Conservation (phyloP, 495 filamentous ascomycete genomes). For the Xylaria scruposa region DNA sequence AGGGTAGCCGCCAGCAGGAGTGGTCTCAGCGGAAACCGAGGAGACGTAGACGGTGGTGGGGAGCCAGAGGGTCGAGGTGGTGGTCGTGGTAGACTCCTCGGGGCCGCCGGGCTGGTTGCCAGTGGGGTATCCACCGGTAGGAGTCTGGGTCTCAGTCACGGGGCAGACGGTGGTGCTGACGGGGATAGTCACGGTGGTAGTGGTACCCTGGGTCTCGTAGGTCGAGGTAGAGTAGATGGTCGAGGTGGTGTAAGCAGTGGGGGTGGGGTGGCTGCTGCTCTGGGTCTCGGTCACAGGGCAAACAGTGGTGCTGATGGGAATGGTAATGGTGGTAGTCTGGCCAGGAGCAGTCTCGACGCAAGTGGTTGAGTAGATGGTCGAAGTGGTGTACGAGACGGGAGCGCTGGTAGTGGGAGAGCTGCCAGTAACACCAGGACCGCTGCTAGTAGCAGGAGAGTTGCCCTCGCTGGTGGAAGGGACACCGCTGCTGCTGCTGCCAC, state of each 20-base stretch:
- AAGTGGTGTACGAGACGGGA: constrained; percentile 32
- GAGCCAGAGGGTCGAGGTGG: constrained; percentile 25
- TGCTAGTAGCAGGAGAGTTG: background rate
- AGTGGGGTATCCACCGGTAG: constrained; percentile 10
- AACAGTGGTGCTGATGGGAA: constrained; percentile 27
- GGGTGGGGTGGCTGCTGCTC: constrained; percentile 10
- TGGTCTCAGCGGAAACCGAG: background rate
- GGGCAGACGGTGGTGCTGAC: constrained; percentile 44
- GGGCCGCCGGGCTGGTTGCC: background rate
- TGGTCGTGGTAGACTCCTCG: constrained; percentile 27
- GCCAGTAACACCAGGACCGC: constrained; percentile 1
- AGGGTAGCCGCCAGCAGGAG: constrained; percentile 18
- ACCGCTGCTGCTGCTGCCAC: background rate
- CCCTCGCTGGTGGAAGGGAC: background rate
- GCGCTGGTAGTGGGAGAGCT: constrained; percentile 18
- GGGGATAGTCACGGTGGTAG: constrained; percentile 54
- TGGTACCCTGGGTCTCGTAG: constrained; percentile 45
- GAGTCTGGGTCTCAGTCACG: constrained; percentile 31
- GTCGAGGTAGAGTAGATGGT: constrained; percentile 58
- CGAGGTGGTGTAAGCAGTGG: constrained; percentile 24
- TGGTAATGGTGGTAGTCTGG: constrained; percentile 27
- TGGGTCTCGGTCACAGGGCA: constrained; percentile 25
- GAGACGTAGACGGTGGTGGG: constrained; percentile 29
- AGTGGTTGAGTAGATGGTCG: constrained; percentile 38
- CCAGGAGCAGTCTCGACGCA: constrained; percentile 25